Conservation (phyloP, 208 protist species). For the Leishmania mexicana region DNA sequence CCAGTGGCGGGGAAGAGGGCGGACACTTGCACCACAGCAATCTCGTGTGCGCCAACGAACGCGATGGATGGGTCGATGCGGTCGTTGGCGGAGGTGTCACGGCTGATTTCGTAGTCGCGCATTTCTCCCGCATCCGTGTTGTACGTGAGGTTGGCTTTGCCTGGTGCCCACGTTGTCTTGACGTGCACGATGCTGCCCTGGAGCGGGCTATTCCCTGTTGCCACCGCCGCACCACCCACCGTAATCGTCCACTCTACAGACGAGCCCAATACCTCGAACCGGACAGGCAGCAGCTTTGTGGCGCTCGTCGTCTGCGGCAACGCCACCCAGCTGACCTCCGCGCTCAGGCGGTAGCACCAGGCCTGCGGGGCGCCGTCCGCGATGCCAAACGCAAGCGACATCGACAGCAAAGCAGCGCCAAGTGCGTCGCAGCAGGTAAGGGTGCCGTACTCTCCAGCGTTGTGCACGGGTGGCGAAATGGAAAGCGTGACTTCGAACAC, state of each 20-base stretch:
- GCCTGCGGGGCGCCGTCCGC: conserved; percentile 24
- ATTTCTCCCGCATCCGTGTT: conserved; percentile 48
- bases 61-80: conserved; percentile 43
- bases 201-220: conserved; percentile 23
- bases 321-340: conserved; percentile 36
- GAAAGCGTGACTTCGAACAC: conserved; percentile 44
- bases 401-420: conserved; percentile 38
- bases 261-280: conserved; percentile 23
- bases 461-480: conserved; percentile 20
- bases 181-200: conserved; percentile 50
- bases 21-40: conserved; percentile 47
- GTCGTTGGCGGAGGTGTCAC: conserved; percentile 28
- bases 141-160: conserved; percentile 53
- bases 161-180: conserved; percentile 43
- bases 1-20: conserved; percentile 27
- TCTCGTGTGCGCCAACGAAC: conserved; percentile 43
- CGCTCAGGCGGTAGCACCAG: conserved; percentile 53
- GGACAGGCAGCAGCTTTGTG: conserved; percentile 28
- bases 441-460: conserved; percentile 48
- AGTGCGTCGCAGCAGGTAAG: conserved; percentile 50
- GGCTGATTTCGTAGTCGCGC: conserved; percentile 54
- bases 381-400: conserved; percentile 55
- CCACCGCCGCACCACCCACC: conserved; percentile 19
- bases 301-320: conserved; percentile 21
- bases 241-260: conserved; percentile 36